Evolutionary conservation across 108 stramenopile species (phyloP), one percentile per base, ranked within the genome.

Genomic region (Cyclotella atomus): DNA sequence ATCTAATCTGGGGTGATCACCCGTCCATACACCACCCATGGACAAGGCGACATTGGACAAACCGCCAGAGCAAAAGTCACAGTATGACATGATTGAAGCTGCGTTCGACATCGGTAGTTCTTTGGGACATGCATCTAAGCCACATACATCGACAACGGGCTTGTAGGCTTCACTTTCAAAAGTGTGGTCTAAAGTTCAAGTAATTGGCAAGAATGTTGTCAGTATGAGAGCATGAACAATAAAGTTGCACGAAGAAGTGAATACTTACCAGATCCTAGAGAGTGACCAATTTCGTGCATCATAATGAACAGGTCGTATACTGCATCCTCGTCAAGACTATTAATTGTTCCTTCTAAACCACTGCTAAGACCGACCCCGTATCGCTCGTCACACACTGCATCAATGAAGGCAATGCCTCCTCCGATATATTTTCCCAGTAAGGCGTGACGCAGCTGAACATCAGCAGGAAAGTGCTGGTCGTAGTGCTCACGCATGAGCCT

Each of bases 31-130:
- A 29, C 72, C 72, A 32, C 72, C 72, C 35, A 56, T 23, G 2
- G 63, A 63, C 9, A 65, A 19, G 41, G 72, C 72, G 20, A 73
- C 61, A 34, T 73, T 73, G 9, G 62, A 41, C 54, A 73, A 56
- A 2, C 72, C 72, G 27, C 71, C 72, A 19, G 50, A 19, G 38
- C 72, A 73, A 38, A 73, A 63, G 23, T 76, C 57, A 34, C 75
- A 76, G 46, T 76, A 76, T 32, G 75, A 76, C 75, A 76, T 76
- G 43, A 76, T 56, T 3, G 75, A 68, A 29, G 75, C 75, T 10
- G 75, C 45, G 34, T 69, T 62, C 16, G 33, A n/a, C 0, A 60
- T 7, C 17, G 75, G 75, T 30, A 76, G 25, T n/a, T 35, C 44
- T 27, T 45, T 25, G 1, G 75, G 68, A 36, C 75, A 76, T 28